Base-by-base conservation (phyloP, 2,329 filamentous ascomycete species). In the Diaporthe helianthi region DNA sequence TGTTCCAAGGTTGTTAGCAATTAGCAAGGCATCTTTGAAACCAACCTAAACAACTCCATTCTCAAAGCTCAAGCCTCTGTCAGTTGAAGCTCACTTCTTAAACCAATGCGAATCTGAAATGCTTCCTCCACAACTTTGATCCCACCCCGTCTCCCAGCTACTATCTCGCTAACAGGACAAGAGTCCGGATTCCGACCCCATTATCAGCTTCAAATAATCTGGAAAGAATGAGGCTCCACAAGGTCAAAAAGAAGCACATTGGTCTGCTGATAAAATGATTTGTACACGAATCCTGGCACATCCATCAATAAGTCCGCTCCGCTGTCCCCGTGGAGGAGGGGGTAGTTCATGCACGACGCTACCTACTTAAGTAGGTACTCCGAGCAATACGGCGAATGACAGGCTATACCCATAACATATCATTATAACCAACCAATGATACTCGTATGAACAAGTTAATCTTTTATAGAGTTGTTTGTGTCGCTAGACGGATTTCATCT, bases 401-500 rank as follows among this genome's bases (percentile, higher is more conserved):
- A 49, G 12, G 46, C n/a, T 7, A 13, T 49, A 49, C 12, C 7
- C 24, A 22, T 4, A 49, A 10, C 46, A 49, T 24, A 49, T 22
- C n/a, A n/a, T 49, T 10, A 26, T 26, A 33, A 26, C 51, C 49
- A 64, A 13, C 51, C 4, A 7, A 7, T 9, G 19, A 5, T 13
- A 19, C 10, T 44, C 26, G 7, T n/a, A 29, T 10, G n/a, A 1
- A 3, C 22, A 44, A 17, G 41, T 15, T 2, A 5, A 13, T 26
- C 12, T 6, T 2, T 5, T 36, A 17, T 31, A 13, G 17, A 64
- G 24, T 47, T n/a, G 24, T 47, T 49, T 15, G 17, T 15, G 22
- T 36, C 7, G 29, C 70, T 67, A 1, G 71, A 69, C 1, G 73
- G 73, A 49, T 22, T 51, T 51, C 47, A 6, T 29, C 24, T 24